These are phyloP conservation scores for Iberis pinnata DNA, from an alignment of 345 rosid species.

Conservation along the genomic window DNA sequence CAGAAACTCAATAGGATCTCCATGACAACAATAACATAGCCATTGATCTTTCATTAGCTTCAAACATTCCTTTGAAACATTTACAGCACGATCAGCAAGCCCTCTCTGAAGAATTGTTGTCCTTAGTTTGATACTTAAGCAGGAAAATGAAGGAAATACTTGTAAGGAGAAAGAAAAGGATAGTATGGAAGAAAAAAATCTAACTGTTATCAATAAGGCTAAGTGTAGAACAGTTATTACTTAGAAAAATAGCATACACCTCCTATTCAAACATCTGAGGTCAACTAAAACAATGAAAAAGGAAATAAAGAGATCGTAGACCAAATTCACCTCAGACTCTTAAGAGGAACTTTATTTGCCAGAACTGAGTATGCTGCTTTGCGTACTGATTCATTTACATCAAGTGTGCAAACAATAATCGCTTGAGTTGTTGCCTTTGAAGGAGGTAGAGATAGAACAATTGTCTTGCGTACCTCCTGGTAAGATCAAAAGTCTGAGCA, in stretches of 20 bases:
- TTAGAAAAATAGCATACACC: neutral
- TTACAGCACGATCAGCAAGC: constrained; percentile 71
- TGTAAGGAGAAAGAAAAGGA: neutral
- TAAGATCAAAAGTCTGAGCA: constrained; percentile 17
- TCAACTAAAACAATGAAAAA: neutral
- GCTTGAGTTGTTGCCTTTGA: constrained; percentile 62
- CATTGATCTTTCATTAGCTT: constrained; percentile 80
- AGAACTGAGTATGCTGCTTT: constrained; percentile 76
- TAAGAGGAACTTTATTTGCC: constrained; percentile 89
- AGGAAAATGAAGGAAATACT: constrained; percentile 6
- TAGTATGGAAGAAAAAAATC: neutral
- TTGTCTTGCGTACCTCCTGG: constrained; percentile 87
- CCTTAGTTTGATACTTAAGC: constrained; percentile 71
- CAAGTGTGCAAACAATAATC: constrained; percentile 72
- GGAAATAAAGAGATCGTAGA: neutral
- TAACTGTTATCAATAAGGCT: neutral
- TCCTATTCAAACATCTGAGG: neutral
- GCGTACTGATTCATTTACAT: constrained; percentile 74
- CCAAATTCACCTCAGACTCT: constrained; percentile 68
- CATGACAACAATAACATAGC: constrained; percentile 67
- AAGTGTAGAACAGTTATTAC: neutral
- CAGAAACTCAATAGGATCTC: constrained; percentile 67
- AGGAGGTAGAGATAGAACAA: constrained; percentile 81
- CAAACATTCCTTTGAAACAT: constrained; percentile 75
- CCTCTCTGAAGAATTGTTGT: constrained; percentile 85